phyloP scores from a whole-genome alignment of 1,139 yeast species.

The Taiozyma sp. region DNA sequence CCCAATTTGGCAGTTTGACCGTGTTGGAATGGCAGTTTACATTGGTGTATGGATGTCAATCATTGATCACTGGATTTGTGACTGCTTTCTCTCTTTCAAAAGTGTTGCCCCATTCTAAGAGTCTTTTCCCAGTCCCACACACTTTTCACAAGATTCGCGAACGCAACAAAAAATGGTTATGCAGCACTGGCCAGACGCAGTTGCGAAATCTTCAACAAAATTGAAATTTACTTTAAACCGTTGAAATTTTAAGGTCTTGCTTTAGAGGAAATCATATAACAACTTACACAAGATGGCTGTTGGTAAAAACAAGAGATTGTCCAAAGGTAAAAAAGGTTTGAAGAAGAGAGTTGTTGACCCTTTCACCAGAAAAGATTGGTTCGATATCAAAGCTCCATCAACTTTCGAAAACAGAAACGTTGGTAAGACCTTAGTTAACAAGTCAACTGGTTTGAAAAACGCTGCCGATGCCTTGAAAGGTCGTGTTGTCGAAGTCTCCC shows the following conservation, averaged over 20 bases:
- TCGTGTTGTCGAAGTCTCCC: slow-evolving; percentile 81
- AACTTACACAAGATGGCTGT: slow-evolving; percentile 61
- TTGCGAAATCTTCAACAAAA: background rate
- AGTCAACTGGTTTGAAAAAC: slow-evolving; percentile 88
- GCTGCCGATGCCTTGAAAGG: slow-evolving; percentile 92
- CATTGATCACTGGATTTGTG: background rate
- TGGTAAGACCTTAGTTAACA: slow-evolving; percentile 93
- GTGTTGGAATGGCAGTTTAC: background rate
- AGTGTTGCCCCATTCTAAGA: background rate
- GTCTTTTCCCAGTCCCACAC: background rate
- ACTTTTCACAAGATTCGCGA: background rate
- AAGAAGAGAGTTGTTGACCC: slow-evolving; percentile 97
- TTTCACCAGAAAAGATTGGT: slow-evolving; percentile 95
- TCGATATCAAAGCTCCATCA: slow-evolving; percentile 92
- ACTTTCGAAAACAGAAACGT: slow-evolving; percentile 91
- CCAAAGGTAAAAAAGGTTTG: slow-evolving; percentile 94
- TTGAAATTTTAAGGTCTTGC: background rate
- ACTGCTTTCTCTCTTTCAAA: background rate
- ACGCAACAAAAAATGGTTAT: slow-evolving; percentile 4
- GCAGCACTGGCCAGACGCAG: slow-evolving; percentile 7
- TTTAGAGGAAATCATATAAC: background rate
- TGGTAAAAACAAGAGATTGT: slow-evolving; percentile 95
- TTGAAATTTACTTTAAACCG: background rate
- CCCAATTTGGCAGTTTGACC: background rate
- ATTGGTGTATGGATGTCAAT: background rate